These are phyloP conservation scores for Pseudoperonospora humuli DNA, from an alignment of 352 stramenopile species.

Conservation along the genomic window DNA sequence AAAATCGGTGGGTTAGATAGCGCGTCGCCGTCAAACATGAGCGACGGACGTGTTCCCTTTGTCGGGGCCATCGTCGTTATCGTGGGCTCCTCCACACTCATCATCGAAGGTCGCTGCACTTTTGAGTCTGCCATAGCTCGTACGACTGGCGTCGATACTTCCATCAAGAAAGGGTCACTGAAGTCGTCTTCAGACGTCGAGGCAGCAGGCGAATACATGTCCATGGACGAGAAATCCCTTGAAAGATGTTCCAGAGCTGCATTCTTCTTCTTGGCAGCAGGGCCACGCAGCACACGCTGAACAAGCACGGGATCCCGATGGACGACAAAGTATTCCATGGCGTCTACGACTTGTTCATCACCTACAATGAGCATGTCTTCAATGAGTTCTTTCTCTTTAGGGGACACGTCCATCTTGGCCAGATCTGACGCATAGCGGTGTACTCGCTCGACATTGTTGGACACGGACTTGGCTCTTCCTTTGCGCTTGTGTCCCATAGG, in stretches of 20 bases:
- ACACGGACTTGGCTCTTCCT: constrained; percentile 54
- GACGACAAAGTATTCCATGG: constrained; percentile 69
- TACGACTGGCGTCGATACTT: constrained; percentile 38
- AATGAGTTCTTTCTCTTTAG: constrained; percentile 48
- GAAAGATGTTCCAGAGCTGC: constrained; percentile 45
- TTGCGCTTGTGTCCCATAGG: constrained; percentile 62
- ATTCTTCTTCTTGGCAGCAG: constrained; percentile 19
- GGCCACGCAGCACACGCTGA: constrained; percentile 41
- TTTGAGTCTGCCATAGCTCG: constrained; percentile 16
- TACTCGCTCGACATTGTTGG: constrained; percentile 56
- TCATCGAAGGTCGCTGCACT: constrained; percentile 12
- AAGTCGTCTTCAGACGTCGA: constrained; percentile 11
- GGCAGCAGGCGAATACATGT: constrained; percentile 35
- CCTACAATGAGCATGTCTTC: constrained; percentile 64
- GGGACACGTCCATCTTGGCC: constrained; percentile 63
- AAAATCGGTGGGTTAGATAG: constrained; percentile 41
- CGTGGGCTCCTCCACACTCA: constrained; percentile 17
- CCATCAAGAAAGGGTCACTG: constrained; percentile 40
- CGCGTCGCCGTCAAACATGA: constrained; percentile 56
- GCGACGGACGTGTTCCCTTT: constrained; percentile 31
- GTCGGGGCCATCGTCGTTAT: not conserved
- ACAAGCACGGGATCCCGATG: constrained; percentile 46
- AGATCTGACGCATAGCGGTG: constrained; percentile 59
- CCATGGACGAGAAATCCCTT: constrained; percentile 42
- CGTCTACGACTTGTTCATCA: constrained; percentile 67